These are phyloP conservation scores for Ceriops zippeliana DNA, from an alignment of 345 rosid species.

Conservation along the genomic window DNA sequence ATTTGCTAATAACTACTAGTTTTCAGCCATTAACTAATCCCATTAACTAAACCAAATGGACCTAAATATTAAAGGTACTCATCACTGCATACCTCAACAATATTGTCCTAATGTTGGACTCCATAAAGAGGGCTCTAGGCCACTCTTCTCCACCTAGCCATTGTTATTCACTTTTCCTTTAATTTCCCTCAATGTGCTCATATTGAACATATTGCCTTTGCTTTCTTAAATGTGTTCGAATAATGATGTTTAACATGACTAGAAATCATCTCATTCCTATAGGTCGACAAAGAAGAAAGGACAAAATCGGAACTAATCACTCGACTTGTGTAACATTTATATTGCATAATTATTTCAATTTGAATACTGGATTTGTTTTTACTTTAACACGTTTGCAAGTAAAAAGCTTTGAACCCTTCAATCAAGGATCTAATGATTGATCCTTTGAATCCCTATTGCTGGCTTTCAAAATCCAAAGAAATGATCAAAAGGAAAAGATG, in stretches of 20 bases:
- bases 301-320: neutral
- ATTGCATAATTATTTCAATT: neutral
- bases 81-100: too few species aligned
- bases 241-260: conserved; percentile 9
- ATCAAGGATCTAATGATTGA: neutral
- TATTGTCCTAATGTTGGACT: too few species aligned
- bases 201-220: neutral
- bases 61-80: too few species aligned
- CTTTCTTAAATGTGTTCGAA: conserved; percentile 20
- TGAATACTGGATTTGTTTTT: neutral
- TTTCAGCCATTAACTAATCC: too few species aligned
- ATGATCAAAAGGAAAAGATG: neutral
- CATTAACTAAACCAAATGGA: too few species aligned
- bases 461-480: conserved; percentile 7
- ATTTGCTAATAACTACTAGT: too few species aligned
- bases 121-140: too few species aligned
- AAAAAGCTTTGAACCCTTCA: conserved; percentile 6
- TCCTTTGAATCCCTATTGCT: conserved; percentile 3
- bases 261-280: neutral
- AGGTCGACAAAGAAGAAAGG: neutral
- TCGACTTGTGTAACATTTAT: neutral
- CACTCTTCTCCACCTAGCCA: too few species aligned
- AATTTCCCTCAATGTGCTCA: conserved; percentile 6
- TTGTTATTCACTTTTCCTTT: neutral
- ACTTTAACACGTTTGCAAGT: conserved; percentile 1